Conservation (phyloP, 2,329 filamentous ascomycete species). For the Ophiognomonia clavigignenti-juglandacearum region DNA sequence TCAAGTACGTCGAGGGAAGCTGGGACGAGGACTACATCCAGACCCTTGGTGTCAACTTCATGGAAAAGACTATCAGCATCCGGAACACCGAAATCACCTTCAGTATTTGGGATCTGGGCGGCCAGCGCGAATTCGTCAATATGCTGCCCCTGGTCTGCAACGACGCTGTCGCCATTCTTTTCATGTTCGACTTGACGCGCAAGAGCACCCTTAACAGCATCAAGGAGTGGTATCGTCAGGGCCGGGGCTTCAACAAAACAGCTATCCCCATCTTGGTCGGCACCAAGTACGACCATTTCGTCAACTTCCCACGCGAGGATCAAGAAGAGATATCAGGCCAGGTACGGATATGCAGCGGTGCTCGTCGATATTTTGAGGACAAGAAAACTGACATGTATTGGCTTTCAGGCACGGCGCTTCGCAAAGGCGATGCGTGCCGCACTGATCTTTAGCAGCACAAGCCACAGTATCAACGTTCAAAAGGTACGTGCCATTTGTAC, state of each 20-base stretch:
- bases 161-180: constrained; percentile 94
- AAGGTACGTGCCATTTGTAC: constrained; percentile 63
- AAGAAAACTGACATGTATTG: constrained; percentile 17
- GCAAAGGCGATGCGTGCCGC: constrained; percentile 98
- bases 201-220: constrained; percentile 99
- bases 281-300: constrained; percentile 98
- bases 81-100: constrained; percentile 99
- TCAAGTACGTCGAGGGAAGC: constrained; percentile 98
- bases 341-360: constrained; percentile 41
- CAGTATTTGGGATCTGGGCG: constrained; percentile 97
- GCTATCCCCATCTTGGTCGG: constrained; percentile 97
- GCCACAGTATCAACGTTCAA: constrained; percentile 98
- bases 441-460: constrained; percentile 97
- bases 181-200: constrained; percentile 98
- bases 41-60: constrained; percentile 97
- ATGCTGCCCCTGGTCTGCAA: constrained; percentile 99
- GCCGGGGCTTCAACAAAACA: constrained; percentile 98
- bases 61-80: constrained; percentile 99
- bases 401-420: constrained; percentile 77
- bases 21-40: constrained; percentile 99
- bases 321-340: constrained; percentile 98
- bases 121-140: constrained; percentile 98
- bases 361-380: not conserved
- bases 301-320: constrained; percentile 95
- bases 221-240: constrained; percentile 99